Evolutionary conservation across 1,284 basidiomycete genomes (phyloP), one percentile per base, ranked within the genome.

Genomic region (Malassezia vespertilionis): DNA sequence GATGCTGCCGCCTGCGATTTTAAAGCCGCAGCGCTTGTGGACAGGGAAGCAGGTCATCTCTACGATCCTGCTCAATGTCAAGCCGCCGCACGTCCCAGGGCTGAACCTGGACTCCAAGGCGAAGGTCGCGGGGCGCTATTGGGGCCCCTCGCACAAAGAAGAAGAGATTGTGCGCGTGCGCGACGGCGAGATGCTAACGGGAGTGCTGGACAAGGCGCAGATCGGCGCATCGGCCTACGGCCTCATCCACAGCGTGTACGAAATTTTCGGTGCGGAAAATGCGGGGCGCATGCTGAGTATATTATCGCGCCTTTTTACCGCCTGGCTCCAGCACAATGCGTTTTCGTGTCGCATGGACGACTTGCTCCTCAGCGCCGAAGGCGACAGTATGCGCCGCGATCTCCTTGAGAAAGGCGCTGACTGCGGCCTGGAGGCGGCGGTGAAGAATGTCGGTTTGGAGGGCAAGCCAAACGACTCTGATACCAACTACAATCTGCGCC

Each of bases 291-390:
- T 99, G 8, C 81, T 99, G 28, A 88, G 89, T 45, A 83, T 96
- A 53, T 79, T 97, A 52, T 87, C 86, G 68, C 81, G 93, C 43
- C 75, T 96, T 35, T 88, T 99, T 72, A 96, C 93, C 44, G 96
- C 95, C 71, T 96, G 86, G 74, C 76, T 97, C 38, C 91, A 97
- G 68, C 86, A 89, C 67, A 84, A 89, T 30, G 93, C 88, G 0
- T 99, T 99, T 74, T 90, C 91, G 2, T 99, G 93, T 74, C 82
- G 93, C 33, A 96, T 97, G 87, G 93, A 99, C 73, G 93, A 99
- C 74, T 76, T 99, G 39, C 81, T 86, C 42, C 77, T 99, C 31
- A 95, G 88, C 18, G 77, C 78, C 0, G 79, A 82, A 51, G 91
- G 89, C 23, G 84, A 97, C 71, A 71, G 73, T 26, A 76, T 76